Evolutionary conservation across 129 eudicot genomes (phyloP).

Genomic region (Chrysanthemum seticuspe): DNA sequence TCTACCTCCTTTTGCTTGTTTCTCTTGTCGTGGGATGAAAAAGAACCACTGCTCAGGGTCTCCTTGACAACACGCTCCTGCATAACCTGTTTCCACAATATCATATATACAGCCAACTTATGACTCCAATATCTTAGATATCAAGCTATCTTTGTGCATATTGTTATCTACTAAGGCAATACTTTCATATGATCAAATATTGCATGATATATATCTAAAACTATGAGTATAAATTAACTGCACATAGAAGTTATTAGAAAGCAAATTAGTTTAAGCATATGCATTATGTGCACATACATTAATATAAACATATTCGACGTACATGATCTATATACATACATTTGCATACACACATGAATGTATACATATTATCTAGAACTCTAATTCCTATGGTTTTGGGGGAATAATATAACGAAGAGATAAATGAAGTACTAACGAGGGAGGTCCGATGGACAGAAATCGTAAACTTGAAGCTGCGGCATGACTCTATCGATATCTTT

Average conservation of each 20-base stretch:
- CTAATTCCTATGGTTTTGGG: neutral
- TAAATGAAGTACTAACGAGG: slow-evolving; percentile 34
- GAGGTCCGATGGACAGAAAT: slow-evolving; percentile 52
- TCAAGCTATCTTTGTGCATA: neutral
- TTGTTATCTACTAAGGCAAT: neutral
- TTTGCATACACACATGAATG: neutral
- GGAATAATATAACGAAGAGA: neutral
- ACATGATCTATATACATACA: neutral
- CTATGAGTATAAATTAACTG: neutral
- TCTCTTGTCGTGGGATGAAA: slow-evolving; percentile 57
- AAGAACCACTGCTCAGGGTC: slow-evolving; percentile 75
- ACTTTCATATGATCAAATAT: neutral
- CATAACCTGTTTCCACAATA: slow-evolving; percentile 32
- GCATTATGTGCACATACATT: too few relatives aligned
- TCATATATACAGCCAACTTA: neutral
- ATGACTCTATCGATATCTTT: slow-evolving; percentile 40
- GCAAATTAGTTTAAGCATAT: too few relatives aligned
- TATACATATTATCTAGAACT: too few relatives aligned
- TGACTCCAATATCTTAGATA: neutral
- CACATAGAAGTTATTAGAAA: neutral
- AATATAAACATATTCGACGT: neutral
- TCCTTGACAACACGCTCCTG: slow-evolving; percentile 47
- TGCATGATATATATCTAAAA: too few relatives aligned
- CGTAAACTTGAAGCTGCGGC: slow-evolving; percentile 47
- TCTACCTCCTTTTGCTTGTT: slow-evolving; percentile 61